Conservation (phyloP, 2,329 filamentous ascomycete species). For the Aspergillus tanneri region DNA sequence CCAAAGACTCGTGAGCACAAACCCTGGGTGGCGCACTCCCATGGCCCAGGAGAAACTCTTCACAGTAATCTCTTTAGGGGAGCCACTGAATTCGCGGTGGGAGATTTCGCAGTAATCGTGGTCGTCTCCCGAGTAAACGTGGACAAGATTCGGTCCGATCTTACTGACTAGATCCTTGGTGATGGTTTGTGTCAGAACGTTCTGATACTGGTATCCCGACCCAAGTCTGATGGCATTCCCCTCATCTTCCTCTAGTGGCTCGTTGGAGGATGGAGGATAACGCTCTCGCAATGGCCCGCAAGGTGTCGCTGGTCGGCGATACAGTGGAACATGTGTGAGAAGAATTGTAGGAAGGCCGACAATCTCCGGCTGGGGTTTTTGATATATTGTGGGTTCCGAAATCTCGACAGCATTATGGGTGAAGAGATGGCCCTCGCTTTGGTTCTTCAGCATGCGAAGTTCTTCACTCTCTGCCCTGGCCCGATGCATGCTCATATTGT, state of each 20-base stretch:
- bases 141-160: slow-evolving; percentile 71
- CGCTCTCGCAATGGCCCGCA: slow-evolving; percentile 85
- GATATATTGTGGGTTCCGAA: slow-evolving; percentile 41
- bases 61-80: slow-evolving; percentile 79
- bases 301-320: slow-evolving; percentile 75
- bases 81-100: slow-evolving; percentile 67
- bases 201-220: slow-evolving; percentile 92
- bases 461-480: slow-evolving; percentile 67
- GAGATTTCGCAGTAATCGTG: slow-evolving; percentile 95
- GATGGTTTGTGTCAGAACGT: slow-evolving; percentile 76
- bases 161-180: slow-evolving; percentile 73
- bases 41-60: slow-evolving; percentile 96
- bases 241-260: slow-evolving; percentile 60
- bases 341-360: slow-evolving; percentile 79
- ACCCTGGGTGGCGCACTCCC: slow-evolving; percentile 85
- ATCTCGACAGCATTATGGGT: slow-evolving; percentile 61
- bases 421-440: slow-evolving; percentile 56
- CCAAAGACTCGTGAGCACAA: slow-evolving; percentile 85
- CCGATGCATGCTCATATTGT: slow-evolving; percentile 64
- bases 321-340: slow-evolving; percentile 87
- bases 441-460: slow-evolving; percentile 63
- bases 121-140: slow-evolving; percentile 93
- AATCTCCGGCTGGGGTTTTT: slow-evolving; percentile 22
- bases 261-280: slow-evolving; percentile 68
- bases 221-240: slow-evolving; percentile 75